Evolutionary conservation across 179 eudicot species (phyloP).

Genomic region (Nepenthes alata): DNA sequence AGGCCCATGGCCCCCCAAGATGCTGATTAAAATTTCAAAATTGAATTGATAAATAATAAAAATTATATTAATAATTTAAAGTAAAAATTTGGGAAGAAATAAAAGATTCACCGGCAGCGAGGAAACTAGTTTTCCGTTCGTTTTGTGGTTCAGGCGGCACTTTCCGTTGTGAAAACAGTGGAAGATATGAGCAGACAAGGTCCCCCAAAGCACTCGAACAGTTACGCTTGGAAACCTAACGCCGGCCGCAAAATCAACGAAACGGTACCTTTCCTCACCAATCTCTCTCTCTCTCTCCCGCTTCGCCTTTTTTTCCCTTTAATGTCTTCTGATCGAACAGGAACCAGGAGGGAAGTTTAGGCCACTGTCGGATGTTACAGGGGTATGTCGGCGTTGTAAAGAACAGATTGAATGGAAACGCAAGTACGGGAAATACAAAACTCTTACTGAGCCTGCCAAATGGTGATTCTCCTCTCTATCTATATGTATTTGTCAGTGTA

Average conservation of each 20-base stretch:
- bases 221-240: constrained; percentile 74
- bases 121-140: no score
- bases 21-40: no score
- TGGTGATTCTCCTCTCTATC: constrained; percentile 14
- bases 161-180: not conserved
- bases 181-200: constrained; percentile 56
- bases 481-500: not conserved
- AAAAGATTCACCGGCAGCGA: no score
- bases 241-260: constrained; percentile 73
- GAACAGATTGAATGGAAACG: constrained; percentile 98
- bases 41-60: no score
- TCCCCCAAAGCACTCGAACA: constrained; percentile 80
- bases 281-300: not conserved
- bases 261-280: constrained; percentile 34
- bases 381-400: constrained; percentile 74
- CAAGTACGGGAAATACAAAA: constrained; percentile 88
- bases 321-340: constrained; percentile 17
- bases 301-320: not conserved
- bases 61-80: no score
- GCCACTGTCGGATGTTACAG: constrained; percentile 61
- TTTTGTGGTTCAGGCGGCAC: no score
- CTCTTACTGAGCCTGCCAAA: constrained; percentile 69
- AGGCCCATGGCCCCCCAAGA: no score
- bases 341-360: constrained; percentile 79
- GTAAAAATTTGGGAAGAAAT: no score